Conservation (phyloP, 805 yeast species). For the Myxozyma vanderwaltii region DNA sequence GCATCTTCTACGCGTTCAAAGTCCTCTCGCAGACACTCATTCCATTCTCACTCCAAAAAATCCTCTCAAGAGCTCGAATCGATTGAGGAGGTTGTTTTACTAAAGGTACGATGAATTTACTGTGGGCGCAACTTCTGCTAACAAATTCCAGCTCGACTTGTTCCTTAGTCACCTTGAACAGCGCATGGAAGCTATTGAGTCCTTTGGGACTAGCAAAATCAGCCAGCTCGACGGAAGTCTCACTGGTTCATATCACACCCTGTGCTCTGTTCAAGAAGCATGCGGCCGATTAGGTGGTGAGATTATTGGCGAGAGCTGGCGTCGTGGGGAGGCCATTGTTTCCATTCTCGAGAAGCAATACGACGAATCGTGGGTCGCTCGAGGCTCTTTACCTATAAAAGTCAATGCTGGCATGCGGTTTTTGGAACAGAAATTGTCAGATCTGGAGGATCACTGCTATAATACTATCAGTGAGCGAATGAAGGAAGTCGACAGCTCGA, state of each 20-base stretch:
- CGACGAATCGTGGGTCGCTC: constrained; percentile 24
- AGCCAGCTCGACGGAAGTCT: constrained; percentile 41
- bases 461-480: constrained; percentile 21
- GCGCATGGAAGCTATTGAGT: constrained; percentile 42
- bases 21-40: constrained; percentile 35
- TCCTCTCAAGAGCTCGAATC: constrained; percentile 18
- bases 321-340: constrained; percentile 42
- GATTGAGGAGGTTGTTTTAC: constrained; percentile 23
- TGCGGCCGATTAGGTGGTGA: constrained; percentile 36
- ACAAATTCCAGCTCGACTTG: constrained; percentile 30
- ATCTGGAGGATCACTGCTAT: constrained; percentile 41
- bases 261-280: constrained; percentile 38
- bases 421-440: constrained; percentile 41
- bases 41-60: constrained; percentile 23
- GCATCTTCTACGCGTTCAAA: not conserved
- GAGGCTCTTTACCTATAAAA: constrained; percentile 35
- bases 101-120: constrained; percentile 27
- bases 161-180: constrained; percentile 35
- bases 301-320: constrained; percentile 41
- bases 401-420: constrained; percentile 39
- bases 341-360: constrained; percentile 38
- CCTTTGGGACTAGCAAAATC: constrained; percentile 39
- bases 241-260: constrained; percentile 37
- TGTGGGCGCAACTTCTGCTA: not conserved
- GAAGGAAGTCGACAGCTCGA: constrained; percentile 5